These are phyloP conservation scores for Psilocybe sp. DNA, from an alignment of 768 basidiomycete species.

Conservation along the genomic window DNA sequence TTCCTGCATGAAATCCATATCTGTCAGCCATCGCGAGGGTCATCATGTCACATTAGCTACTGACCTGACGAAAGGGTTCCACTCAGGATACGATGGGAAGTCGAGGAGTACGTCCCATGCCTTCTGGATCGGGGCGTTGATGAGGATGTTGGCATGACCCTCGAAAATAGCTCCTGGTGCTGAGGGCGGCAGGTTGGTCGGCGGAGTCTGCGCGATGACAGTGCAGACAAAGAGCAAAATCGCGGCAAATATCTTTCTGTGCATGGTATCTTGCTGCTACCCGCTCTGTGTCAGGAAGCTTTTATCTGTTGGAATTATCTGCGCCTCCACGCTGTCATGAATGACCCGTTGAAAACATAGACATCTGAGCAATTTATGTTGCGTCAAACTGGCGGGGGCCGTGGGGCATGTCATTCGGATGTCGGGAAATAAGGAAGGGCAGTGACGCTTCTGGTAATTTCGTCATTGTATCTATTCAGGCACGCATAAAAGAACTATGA, in stretches of 20 bases:
- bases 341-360: no score
- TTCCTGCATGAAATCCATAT: constrained; percentile 14
- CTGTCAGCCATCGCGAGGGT: background rate
- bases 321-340: constrained; percentile 3
- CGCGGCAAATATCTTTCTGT: constrained; percentile 1
- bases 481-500: background rate
- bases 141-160: constrained; percentile 31
- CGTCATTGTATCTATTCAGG: no score
- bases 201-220: constrained; percentile 9
- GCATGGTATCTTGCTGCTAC: constrained; percentile 5
- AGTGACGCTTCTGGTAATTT: no score
- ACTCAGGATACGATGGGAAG: constrained; percentile 48
- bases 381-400: no score
- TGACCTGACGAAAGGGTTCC: constrained; percentile 39
- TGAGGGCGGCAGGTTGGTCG: constrained; percentile 25
- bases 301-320: no score
- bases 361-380: no score
- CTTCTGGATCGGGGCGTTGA: constrained; percentile 46
- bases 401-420: no score
- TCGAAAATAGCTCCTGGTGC: constrained; percentile 32
- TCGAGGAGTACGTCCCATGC: constrained; percentile 52
- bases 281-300: background rate
- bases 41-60: background rate
- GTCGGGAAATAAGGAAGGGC: no score
- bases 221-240: constrained; percentile 4